A percentile compares a stretch with the other conserved stretches of the same genome.
These are phyloP conservation scores for Blastomyces percursus DNA, from an alignment of 2,329 filamentous ascomycete genomes.

Conservation along the genomic window DNA sequence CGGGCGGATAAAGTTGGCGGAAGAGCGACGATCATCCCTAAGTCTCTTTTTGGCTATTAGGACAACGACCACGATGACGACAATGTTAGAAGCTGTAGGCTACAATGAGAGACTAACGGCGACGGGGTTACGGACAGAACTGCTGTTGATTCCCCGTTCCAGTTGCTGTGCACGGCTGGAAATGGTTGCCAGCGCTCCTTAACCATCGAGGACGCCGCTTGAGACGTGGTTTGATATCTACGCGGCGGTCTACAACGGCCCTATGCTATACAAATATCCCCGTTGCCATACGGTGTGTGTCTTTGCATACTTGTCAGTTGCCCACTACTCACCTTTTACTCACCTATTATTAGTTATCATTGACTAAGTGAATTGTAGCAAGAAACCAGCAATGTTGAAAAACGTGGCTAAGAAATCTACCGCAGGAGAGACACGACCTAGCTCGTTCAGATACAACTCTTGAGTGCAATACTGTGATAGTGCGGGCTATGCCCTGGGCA, in stretches of 20 bases:
- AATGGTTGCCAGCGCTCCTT: not conserved
- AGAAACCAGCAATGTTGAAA: not conserved
- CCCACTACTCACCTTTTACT: not conserved
- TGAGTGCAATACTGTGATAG: no score
- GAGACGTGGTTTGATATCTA: not conserved
- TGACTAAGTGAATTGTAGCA: not conserved
- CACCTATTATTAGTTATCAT: not conserved
- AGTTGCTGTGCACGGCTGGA: not conserved
- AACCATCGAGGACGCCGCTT: not conserved
- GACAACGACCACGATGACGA: not conserved
- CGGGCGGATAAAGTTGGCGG: slow-evolving; percentile 1
- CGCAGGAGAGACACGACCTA: not conserved
- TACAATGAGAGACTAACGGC: not conserved
- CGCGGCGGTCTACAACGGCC: not conserved
- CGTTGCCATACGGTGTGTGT: not conserved
- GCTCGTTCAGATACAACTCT: no score
- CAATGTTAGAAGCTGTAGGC: not conserved
- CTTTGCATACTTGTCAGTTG: not conserved
- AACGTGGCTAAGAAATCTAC: not conserved
- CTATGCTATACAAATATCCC: not conserved
- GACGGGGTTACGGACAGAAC: not conserved
- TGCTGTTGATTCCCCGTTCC: not conserved
- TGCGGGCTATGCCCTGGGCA: not conserved
- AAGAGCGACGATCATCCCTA: not conserved
- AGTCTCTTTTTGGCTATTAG: not conserved